Evolutionary conservation across 2,329 filamentous ascomycete species (phyloP), one percentile per base, ranked within the genome.

Genomic region (Biscogniauxia mediterranea): DNA sequence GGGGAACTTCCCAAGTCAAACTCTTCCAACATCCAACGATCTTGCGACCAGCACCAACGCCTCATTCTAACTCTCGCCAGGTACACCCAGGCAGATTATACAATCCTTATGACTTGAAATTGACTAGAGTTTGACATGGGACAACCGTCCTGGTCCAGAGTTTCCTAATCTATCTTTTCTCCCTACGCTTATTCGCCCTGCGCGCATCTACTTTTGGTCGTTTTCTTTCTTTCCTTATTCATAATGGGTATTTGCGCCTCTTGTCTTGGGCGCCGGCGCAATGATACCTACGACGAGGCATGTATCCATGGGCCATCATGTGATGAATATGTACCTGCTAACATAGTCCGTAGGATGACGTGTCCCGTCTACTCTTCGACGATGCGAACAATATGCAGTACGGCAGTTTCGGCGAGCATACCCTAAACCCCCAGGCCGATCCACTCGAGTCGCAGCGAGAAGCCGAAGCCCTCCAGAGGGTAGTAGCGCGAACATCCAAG

Each of bases 401-500:
- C 64, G 85, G 85, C 54, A 88, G 85, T 72, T 88, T 89, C 66
- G 81, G 80, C 60, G 84, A 89, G 51, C 79, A 83, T 59, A 79
- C 79, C 49, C 69, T 84, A 64, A 81, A 79, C 59, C 76, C 79
- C 56, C 84, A 85, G 68, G 81, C 84, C 69, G 85, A 88, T 67
- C 84, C 84, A 9, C 78, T 85, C 62, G 87, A 89, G 72, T 81
- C 82, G 25, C 85, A 88, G 73, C 80, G 85, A 64, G 86, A 89
- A 74, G 84, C 81, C 53, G 87, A 89, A 73, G 86, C 86, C 60
- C 74, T 89, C 56, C 85, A 88, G 72, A 80, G 83, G 65, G 85
- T 89, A 4, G 84, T 89, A 32, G 83, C 84, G 53, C 83, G 83
- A 65, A 89, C 86, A 55, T 87, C 86, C 54, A 85, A 87, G 86